A percentile compares a stretch with the other conserved stretches of the same genome.
These are phyloP conservation scores for Quercus alba DNA, from an alignment of 306 rosid species.

Conservation along the genomic window DNA sequence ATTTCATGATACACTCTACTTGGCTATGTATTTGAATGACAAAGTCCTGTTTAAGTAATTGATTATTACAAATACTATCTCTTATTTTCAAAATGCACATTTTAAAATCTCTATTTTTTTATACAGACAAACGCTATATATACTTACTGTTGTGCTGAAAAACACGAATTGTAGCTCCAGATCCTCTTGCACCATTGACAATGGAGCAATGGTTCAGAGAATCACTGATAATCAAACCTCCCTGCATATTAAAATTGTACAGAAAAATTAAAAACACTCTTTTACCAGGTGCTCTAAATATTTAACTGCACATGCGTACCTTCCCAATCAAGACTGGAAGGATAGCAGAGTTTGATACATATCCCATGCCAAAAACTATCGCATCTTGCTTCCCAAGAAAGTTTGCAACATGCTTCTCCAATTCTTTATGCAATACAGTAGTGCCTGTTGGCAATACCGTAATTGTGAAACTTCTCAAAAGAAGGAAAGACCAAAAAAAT, in stretches of 20 bases:
- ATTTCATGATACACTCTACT: no score
- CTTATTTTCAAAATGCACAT: no score
- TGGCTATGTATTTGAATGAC: no score
- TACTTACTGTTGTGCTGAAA: conserved; percentile 72
- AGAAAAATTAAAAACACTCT: background rate
- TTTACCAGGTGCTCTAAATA: background rate
- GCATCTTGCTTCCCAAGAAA: conserved; percentile 79
- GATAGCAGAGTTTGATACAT: conserved; percentile 80
- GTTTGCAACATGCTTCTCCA: conserved; percentile 69
- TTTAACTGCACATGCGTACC: conserved; percentile 32
- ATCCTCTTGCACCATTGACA: conserved; percentile 87
- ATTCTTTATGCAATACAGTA: conserved; percentile 51
- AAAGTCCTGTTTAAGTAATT: no score
- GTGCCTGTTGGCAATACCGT: conserved; percentile 44
- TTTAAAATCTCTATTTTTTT: no score
- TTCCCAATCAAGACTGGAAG: conserved; percentile 74
- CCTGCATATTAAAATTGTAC: conserved; percentile 28
- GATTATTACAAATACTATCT: no score
- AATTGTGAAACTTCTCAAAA: background rate
- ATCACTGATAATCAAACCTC: conserved; percentile 81
- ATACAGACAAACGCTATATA: background rate
- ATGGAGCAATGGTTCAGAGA: conserved; percentile 86
- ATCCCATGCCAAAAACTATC: conserved; percentile 85
- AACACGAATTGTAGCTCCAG: conserved; percentile 86
- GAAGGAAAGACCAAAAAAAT: background rate